Conservation (phyloP, 108 stramenopile species). For the Pseudonitzschia multiseries region DNA sequence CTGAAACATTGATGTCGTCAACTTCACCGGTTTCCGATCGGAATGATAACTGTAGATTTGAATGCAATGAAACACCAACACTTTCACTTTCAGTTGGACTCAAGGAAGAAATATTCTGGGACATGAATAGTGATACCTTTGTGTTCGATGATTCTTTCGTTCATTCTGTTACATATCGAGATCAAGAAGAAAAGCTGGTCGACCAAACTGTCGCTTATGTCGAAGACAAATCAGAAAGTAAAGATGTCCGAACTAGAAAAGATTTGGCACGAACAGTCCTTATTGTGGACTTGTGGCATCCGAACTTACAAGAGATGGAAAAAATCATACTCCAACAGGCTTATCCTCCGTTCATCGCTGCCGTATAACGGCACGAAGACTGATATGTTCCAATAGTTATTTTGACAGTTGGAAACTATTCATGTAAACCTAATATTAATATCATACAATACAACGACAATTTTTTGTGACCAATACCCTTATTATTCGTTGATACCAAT, state of each 20-base stretch:
- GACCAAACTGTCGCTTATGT: neutral
- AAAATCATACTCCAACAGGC: conserved; percentile 46
- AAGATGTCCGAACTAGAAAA: neutral
- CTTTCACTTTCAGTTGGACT: conserved; percentile 40
- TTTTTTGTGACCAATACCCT: too few species aligned
- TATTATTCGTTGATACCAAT: too few species aligned
- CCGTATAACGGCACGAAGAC: neutral
- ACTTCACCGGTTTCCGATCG: neutral
- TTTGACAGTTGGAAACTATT: neutral
- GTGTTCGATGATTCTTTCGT: conserved; percentile 70
- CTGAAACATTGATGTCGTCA: conserved; percentile 2
- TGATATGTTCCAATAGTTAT: too few species aligned
- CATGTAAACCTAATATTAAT: neutral
- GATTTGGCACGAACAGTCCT: conserved; percentile 46
- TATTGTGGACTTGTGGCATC: conserved; percentile 70
- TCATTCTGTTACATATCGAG: conserved; percentile 49
- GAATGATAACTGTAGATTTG: neutral
- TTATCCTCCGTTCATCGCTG: conserved; percentile 45
- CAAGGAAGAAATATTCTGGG: conserved; percentile 16
- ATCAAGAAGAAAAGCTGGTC: neutral
- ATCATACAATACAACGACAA: too few species aligned
- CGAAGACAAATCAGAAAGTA: neutral
- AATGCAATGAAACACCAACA: neutral
- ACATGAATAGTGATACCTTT: conserved; percentile 47
- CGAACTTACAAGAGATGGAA: conserved; percentile 46